Base-by-base conservation (phyloP, 345 rosid genomes). In the Euphorbia pulcherrima region DNA sequence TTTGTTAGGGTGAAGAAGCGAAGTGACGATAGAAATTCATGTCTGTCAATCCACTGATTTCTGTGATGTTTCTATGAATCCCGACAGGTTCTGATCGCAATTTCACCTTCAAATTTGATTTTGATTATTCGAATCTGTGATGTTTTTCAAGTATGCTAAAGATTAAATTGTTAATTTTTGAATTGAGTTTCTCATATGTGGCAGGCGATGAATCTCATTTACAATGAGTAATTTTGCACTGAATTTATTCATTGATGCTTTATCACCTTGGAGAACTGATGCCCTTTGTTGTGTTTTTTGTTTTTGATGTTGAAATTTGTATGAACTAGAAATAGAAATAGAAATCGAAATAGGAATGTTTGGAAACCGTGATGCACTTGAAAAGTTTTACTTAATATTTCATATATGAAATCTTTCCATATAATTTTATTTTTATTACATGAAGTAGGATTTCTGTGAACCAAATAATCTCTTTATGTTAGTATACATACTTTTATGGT, bases 81-180 rank as follows among this genome's bases (percentile, higher is more conserved):
- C 77, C 84, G 82, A 84, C 81, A 80, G 85, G 83, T 82, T 84
- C 84, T 70, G 84, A 84, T 82, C 79, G 86, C 84, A 63, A 58
- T 41, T 30, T 18, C 8, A 0, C 16, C 27, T 14, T 55, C 46
- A 3, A 59, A 11, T 1, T 44, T 44, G n/a, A n/a, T n/a, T n/a
- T n/a, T n/a, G n/a, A n/a, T n/a, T n/a, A n/a, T n/a, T n/a, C n/a
- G n/a, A n/a, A n/a, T n/a, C n/a, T n/a, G n/a, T n/a, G n/a, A n/a
- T n/a, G n/a, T n/a, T n/a, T n/a, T n/a, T n/a, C n/a, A n/a, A n/a
- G n/a, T n/a, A n/a, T n/a, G n/a, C n/a, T n/a, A n/a, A n/a, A 7
- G 7, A 2, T 33, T 33, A 7, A 33, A 33, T 33, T 33, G 37
- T 37, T n/a, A 16, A 2, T n/a, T 0, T 10, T 7, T 37, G 21